phyloP scores from a whole-genome alignment of 306 rosid species.

The Delonix regia region DNA sequence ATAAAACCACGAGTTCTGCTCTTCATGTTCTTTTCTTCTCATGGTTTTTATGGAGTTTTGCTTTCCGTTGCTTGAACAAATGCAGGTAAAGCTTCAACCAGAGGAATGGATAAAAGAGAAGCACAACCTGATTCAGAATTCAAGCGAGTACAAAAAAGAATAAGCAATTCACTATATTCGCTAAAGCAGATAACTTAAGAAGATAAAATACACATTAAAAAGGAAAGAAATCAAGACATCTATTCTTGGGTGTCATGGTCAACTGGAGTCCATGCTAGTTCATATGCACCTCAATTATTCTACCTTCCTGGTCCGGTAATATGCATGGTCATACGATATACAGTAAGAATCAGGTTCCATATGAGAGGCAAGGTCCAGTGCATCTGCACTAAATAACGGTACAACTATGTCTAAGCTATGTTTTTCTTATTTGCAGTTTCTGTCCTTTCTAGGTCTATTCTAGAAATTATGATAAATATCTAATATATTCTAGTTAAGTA shows the following conservation, averaged over 20 bases:
- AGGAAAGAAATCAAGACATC: background rate
- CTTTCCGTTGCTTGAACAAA: slow-evolving; percentile 80
- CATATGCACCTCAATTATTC: background rate
- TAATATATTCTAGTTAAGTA: background rate
- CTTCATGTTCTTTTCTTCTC: slow-evolving; percentile 58
- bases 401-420: background rate
- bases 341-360: slow-evolving; percentile 29
- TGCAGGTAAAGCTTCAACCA: slow-evolving; percentile 87
- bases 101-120: slow-evolving; percentile 70
- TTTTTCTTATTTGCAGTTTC: background rate
- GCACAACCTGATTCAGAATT: slow-evolving; percentile 63
- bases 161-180: background rate
- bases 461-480: background rate
- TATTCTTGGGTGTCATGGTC: background rate
- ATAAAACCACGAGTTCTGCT: slow-evolving; percentile 10
- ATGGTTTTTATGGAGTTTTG: slow-evolving; percentile 63
- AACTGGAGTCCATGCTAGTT: background rate
- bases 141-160: slow-evolving; percentile 13
- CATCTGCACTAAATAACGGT: background rate
- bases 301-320: background rate
- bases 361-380: background rate
- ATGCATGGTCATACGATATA: background rate
- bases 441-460: background rate
- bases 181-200: background rate
- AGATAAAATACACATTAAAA: slow-evolving; percentile 13